Conservation (phyloP, 768 basidiomycete genomes). For the Phylloporus rhodoxanthus region DNA sequence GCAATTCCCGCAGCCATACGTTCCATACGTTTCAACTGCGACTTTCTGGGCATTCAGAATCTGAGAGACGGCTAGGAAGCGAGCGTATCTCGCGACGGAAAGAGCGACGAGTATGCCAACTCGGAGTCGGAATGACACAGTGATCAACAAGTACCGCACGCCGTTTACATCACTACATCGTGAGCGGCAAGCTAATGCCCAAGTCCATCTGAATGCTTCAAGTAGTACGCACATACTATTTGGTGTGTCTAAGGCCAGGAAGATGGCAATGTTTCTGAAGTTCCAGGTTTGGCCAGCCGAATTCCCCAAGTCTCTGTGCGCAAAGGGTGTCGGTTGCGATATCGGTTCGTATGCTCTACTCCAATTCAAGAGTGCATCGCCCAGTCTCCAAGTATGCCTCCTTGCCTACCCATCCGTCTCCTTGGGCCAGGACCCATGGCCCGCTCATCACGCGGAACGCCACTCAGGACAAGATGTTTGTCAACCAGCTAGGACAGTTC, state of each 20-base stretch:
- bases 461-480: constrained; percentile 61
- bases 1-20: too few relatives aligned
- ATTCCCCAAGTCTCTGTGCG: neutral
- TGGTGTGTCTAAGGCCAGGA: neutral
- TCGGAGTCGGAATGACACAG: too few relatives aligned
- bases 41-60: neutral
- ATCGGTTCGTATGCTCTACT: neutral
- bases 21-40: neutral
- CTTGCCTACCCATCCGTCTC: constrained; percentile 46
- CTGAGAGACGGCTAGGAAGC: too few relatives aligned
- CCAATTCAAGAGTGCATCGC: constrained; percentile 39
- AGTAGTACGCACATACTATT: neutral
- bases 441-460: constrained; percentile 49
- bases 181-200: neutral
- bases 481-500: constrained; percentile 56
- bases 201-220: neutral
- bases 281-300: neutral
- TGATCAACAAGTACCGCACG: neutral
- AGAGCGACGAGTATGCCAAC: neutral
- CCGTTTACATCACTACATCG: neutral
- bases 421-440: constrained; percentile 40
- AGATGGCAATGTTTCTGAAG: neutral
- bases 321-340: neutral
- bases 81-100: too few relatives aligned
- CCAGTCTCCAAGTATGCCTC: constrained; percentile 50